These are phyloP conservation scores for Globisporangium spiculum DNA, from an alignment of 352 stramenopile genomes.

Conservation along the genomic window DNA sequence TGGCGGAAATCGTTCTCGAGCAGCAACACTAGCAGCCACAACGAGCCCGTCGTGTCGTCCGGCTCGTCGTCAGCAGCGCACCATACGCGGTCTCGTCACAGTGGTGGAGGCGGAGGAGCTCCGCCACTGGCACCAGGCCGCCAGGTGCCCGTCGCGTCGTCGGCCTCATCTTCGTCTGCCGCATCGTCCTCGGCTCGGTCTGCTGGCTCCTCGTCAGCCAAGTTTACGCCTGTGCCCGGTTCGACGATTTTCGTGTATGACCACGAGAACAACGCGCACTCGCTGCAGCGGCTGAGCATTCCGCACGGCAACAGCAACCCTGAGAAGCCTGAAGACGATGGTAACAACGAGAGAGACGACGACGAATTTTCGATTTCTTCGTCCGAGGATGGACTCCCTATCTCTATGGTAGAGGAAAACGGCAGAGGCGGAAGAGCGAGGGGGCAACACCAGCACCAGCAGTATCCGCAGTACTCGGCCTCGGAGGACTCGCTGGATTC, in stretches of 20 bases:
- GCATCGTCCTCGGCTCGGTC: neutral
- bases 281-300: slow-evolving; percentile 29
- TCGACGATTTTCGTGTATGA: slow-evolving; percentile 54
- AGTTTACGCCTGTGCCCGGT: neutral
- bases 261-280: slow-evolving; percentile 32
- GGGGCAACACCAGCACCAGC: neutral
- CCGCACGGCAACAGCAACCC: slow-evolving; percentile 9
- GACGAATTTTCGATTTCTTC: slow-evolving; percentile 17
- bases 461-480: neutral
- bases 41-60: slow-evolving; percentile 5
- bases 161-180: neutral
- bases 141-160: neutral
- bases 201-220: neutral
- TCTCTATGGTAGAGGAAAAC: slow-evolving; percentile 10
- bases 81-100: neutral
- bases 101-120: neutral
- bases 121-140: neutral
- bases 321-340: slow-evolving; percentile 3
- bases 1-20: slow-evolving; percentile 23
- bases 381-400: slow-evolving; percentile 12
- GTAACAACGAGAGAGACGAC: slow-evolving; percentile 4
- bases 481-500: slow-evolving; percentile 3
- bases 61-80: neutral
- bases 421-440: neutral
- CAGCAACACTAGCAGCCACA: neutral